phyloP scores from a whole-genome alignment of 1,284 basidiomycete species.

The Pseudozyma sp. region DNA sequence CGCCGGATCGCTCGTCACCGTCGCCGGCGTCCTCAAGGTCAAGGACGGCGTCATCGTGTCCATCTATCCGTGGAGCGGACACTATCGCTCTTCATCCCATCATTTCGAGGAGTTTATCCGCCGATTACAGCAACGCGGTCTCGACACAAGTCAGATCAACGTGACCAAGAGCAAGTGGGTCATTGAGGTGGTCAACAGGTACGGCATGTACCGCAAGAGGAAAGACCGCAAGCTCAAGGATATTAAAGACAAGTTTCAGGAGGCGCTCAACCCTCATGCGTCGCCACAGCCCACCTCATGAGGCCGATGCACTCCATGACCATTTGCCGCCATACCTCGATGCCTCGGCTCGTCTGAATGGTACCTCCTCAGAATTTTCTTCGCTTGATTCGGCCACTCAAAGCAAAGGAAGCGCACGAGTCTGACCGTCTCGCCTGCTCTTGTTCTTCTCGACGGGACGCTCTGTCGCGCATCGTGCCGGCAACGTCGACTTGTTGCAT shows the following conservation, averaged over 20 bases:
- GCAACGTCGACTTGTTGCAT: background rate
- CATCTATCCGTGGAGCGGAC: conserved; percentile 53
- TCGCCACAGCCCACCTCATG: conserved; percentile 25
- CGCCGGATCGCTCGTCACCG: conserved; percentile 46
- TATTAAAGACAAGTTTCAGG: conserved; percentile 27
- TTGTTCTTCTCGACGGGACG: no score
- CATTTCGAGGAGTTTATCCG: conserved; percentile 53
- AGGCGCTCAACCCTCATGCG: conserved; percentile 18
- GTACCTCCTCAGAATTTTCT: no score
- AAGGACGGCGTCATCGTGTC: conserved; percentile 53
- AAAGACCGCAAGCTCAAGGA: conserved; percentile 47
- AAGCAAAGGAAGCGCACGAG: no score
- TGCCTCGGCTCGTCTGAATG: no score
- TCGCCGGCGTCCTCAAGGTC: conserved; percentile 51
- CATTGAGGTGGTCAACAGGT: conserved; percentile 51
- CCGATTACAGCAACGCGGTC: conserved; percentile 35
- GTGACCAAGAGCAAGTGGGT: conserved; percentile 52
- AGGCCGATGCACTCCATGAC: background rate
- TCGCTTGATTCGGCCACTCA: no score
- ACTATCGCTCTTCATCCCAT: conserved; percentile 48
- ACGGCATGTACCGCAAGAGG: conserved; percentile 51
- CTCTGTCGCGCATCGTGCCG: background rate
- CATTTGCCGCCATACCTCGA: no score
- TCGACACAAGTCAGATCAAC: conserved; percentile 52
- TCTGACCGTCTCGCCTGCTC: no score